Conservation (phyloP, 495 filamentous ascomycete genomes). For the Elaphomyces granulatus region DNA sequence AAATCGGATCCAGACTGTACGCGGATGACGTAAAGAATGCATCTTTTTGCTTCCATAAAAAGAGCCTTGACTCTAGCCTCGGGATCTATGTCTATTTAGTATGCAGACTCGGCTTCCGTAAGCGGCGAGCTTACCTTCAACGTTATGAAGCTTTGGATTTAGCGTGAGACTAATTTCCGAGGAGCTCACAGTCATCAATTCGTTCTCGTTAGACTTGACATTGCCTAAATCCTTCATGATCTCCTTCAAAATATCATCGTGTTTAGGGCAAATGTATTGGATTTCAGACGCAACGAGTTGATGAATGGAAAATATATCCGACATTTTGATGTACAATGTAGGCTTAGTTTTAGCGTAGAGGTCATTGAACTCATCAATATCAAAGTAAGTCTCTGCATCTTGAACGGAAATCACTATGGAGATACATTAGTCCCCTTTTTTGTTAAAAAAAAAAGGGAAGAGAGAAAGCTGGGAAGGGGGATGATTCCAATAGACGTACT, state of each 20-base stretch:
- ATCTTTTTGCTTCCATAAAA: constrained; percentile 96
- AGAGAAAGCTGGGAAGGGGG: too few species aligned
- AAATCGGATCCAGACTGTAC: constrained; percentile 86
- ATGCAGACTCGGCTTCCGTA: constrained; percentile 2
- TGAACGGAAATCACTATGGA: constrained; percentile 61
- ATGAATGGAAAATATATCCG: constrained; percentile 94
- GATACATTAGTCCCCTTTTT: constrained; percentile 15
- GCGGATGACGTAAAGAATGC: constrained; percentile 93
- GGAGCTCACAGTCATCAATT: constrained; percentile 73
- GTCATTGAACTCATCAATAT: constrained; percentile 98
- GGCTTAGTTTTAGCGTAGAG: constrained; percentile 91
- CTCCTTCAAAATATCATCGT: constrained; percentile 83
- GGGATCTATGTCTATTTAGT: constrained; percentile 41
- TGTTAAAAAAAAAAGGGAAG: too few species aligned
- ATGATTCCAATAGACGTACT: too few species aligned
- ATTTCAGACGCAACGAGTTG: constrained; percentile 71
- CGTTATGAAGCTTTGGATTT: constrained; percentile 78
- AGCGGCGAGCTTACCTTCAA: constrained; percentile 42
- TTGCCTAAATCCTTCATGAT: constrained; percentile 86
- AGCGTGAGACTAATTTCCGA: constrained; percentile 87
- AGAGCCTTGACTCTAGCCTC: constrained; percentile 81
- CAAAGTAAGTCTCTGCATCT: constrained; percentile 78
- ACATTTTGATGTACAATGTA: constrained; percentile 96
- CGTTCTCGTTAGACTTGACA: constrained; percentile 87
- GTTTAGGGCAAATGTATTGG: constrained; percentile 53